Conservation (phyloP, 2,329 filamentous ascomycete genomes). For the Dothideomycetes sp. region DNA sequence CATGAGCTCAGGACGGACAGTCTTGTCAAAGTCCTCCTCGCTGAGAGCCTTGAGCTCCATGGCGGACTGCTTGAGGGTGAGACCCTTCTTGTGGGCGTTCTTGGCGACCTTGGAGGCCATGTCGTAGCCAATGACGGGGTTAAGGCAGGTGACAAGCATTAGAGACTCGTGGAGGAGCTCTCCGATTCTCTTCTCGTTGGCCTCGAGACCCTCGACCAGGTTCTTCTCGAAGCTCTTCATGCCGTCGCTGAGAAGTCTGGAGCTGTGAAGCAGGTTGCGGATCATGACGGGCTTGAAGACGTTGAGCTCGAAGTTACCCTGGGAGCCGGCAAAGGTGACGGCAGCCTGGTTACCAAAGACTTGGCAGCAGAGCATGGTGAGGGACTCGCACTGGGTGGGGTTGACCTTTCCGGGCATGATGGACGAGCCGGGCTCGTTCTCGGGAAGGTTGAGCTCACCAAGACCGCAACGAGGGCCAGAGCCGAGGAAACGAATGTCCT, state of each 20-base stretch:
- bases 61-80: constrained; percentile 86
- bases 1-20: constrained; percentile 93
- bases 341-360: constrained; percentile 97
- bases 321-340: constrained; percentile 87
- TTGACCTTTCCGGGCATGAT: constrained; percentile 99
- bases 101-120: constrained; percentile 96
- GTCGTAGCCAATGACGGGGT: constrained; percentile 94
- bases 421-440: constrained; percentile 94
- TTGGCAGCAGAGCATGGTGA: constrained; percentile 96
- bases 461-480: constrained; percentile 92
- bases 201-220: constrained; percentile 74
- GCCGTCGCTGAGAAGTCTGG: constrained; percentile 75
- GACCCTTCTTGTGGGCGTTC: constrained; percentile 97
- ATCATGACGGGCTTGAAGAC: constrained; percentile 98
- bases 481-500: constrained; percentile 95
- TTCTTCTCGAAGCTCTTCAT: constrained; percentile 96
- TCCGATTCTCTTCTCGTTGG: constrained; percentile 86
- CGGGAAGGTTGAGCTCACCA: constrained; percentile 82
- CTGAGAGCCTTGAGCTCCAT: constrained; percentile 86
- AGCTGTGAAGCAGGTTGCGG: constrained; percentile 86
- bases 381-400: constrained; percentile 92
- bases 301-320: constrained; percentile 97
- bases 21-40: constrained; percentile 77
- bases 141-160: constrained; percentile 96
- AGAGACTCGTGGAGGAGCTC: constrained; percentile 89